Evolutionary conservation across 768 basidiomycete species (phyloP), one percentile per base, ranked within the genome.

Genomic region (Tricholoma bakamatsutake): DNA sequence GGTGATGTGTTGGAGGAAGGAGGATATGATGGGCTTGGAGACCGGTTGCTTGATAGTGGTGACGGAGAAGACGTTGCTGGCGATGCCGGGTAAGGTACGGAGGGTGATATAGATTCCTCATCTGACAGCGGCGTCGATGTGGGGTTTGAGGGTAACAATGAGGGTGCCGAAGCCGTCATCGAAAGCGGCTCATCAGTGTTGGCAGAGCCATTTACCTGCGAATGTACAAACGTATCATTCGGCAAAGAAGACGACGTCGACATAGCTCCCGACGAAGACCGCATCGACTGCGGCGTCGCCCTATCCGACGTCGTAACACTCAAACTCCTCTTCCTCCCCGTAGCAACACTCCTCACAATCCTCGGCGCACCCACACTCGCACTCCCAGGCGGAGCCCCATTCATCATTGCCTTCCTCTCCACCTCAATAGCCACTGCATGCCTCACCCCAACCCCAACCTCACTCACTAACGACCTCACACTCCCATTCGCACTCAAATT

Each of bases 301-400:
- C 62, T 62, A 55, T 71, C 71, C 15, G 69, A 69, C 21, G 67
- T 66, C 8, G 66, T 61, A 54, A 68, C 59, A 45, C 70, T 75
- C 52, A 60, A 64, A 63, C 76, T 79, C 58, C 71, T 67, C 60
- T 73, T 73, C 59, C 72, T 69, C 43, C 75, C 73, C 15, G 78
- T 72, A 11, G 72, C 78, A n/a, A 83, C 81, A 53, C 77, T 84
- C 60, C 80, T 72, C 53, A 85, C 77, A 52, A 85, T 71, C 61
- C 84, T 73, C 31, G 83, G 71, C 71, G 69, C 50, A 65, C 59
- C 47, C 63, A 59, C 55, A 58, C 39, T 52, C 57, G 59, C 50
- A 57, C 51, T 58, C 46, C 40, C 59, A 54, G 48, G 53, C 31
- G 35, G 40, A 17, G 48, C 27, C 28, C 59, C 56, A 52, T 48